Conservation (phyloP, 2,329 filamentous ascomycete species). For the Xylariaceae sp. region DNA sequence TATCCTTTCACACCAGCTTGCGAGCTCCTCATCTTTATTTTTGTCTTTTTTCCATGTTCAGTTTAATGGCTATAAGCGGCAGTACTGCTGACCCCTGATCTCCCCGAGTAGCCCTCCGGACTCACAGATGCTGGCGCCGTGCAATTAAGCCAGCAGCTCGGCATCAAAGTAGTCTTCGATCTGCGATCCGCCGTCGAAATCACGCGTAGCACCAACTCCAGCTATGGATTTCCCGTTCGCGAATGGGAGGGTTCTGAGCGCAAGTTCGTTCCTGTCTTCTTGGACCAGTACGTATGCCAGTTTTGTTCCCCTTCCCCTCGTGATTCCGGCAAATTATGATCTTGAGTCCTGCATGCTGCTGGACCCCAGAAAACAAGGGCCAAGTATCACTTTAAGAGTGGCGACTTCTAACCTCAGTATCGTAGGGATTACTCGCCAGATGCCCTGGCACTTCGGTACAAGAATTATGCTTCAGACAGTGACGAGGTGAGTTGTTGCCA, state of each 20-base stretch:
- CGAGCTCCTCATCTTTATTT: background rate
- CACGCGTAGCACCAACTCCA: constrained; percentile 34
- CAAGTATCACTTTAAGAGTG: background rate
- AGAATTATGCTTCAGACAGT: constrained; percentile 44
- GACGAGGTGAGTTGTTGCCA: constrained; percentile 20
- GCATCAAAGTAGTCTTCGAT: constrained; percentile 47
- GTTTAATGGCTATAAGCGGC: background rate
- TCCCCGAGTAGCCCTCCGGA: constrained; percentile 41
- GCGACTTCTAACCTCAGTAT: background rate
- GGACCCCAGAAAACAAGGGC: background rate
- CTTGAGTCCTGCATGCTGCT: background rate
- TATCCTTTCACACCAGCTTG: background rate
- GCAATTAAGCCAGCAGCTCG: constrained; percentile 45
- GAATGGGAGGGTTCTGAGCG: constrained; percentile 49
- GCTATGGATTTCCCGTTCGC: constrained; percentile 34
- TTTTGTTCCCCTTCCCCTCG: background rate
- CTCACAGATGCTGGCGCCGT: constrained; percentile 50
- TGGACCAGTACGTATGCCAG: constrained; percentile 32
- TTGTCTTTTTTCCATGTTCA: background rate
- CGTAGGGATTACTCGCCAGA: constrained; percentile 49
- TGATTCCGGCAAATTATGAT: background rate
- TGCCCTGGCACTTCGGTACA: constrained; percentile 50
- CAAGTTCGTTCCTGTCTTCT: constrained; percentile 56
- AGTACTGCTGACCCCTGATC: constrained; percentile 1
- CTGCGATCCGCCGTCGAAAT: constrained; percentile 47